Percentiles rank a stretch among this genome's conserved stretches.
Evolutionary conservation across 2,329 filamentous ascomycete genomes (phyloP).

Genomic region (Aureobasidium lini): DNA sequence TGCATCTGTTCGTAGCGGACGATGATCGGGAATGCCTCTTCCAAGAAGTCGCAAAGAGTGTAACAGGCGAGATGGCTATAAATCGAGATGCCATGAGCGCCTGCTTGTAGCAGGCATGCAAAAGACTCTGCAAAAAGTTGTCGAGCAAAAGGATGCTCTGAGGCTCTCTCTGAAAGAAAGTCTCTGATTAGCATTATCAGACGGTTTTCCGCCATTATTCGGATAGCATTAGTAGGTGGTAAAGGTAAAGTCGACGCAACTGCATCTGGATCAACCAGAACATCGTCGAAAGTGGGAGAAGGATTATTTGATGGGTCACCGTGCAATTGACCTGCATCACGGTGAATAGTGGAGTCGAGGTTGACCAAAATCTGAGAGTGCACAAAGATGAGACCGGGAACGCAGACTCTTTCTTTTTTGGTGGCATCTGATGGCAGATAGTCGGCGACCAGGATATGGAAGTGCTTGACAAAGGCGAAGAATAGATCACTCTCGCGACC

Average conservation of each 20-base stretch:
- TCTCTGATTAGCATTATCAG: conserved; percentile 76
- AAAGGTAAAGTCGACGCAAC: conserved; percentile 54
- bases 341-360: conserved; percentile 76
- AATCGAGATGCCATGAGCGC: conserved; percentile 66
- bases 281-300: conserved; percentile 58
- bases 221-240: conserved; percentile 61
- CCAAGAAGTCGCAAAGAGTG: conserved; percentile 82
- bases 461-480: conserved; percentile 87
- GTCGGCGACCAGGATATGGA: conserved; percentile 69
- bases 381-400: conserved; percentile 71
- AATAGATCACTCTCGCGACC: conserved; percentile 83
- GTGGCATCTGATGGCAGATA: conserved; percentile 41
- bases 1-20: conserved; percentile 50
- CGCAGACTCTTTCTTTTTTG: conserved; percentile 52
- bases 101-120: conserved; percentile 62
- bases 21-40: conserved; percentile 67
- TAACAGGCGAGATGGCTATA: conserved; percentile 81
- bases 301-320: conserved; percentile 30
- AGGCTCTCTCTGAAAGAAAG: conserved; percentile 58
- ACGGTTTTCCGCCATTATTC: conserved; percentile 82
- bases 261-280: conserved; percentile 59
- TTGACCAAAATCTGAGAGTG: conserved; percentile 75
- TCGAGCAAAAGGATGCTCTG: conserved; percentile 48
- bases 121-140: conserved; percentile 72
- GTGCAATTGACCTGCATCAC: conserved; percentile 44